A percentile compares a stretch with the other conserved stretches of the same genome.
These are phyloP conservation scores for Podospora fimiseda DNA, from an alignment of 495 filamentous ascomycete species.

Conservation along the genomic window DNA sequence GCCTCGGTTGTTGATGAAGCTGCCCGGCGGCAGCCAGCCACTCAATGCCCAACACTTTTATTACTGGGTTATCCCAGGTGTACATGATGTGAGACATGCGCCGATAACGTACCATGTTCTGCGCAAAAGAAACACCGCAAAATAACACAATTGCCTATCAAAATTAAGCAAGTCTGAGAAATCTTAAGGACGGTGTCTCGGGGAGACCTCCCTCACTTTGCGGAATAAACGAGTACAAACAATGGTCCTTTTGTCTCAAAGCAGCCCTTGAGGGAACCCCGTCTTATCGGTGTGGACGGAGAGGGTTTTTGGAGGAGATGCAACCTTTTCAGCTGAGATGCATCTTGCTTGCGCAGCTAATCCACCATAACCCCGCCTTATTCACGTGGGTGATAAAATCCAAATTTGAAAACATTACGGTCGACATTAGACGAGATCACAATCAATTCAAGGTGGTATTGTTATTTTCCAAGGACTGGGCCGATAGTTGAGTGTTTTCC, in stretches of 20 bases:
- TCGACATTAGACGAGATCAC: neutral
- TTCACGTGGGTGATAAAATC: slow-evolving; percentile 12
- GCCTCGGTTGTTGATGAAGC: too few species aligned
- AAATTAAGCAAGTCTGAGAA: too few species aligned
- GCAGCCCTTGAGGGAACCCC: too few species aligned
- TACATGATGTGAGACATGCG: too few species aligned
- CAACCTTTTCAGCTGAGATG: neutral
- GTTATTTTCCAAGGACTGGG: neutral
- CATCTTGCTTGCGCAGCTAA: neutral
- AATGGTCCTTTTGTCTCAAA: neutral
- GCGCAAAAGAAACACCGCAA: too few species aligned
- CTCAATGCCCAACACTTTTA: too few species aligned
- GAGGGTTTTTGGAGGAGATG: neutral
- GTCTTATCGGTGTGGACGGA: neutral
- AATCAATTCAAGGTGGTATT: neutral
- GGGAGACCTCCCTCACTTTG: neutral
- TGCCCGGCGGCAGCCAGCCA: too few species aligned
- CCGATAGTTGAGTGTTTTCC: neutral
- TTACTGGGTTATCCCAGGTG: too few species aligned
- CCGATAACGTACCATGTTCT: too few species aligned
- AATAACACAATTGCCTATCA: too few species aligned
- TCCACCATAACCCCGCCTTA: slow-evolving; percentile 1
- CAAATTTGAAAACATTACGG: neutral
- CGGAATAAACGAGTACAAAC: neutral
- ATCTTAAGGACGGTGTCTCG: too few species aligned